phyloP scores from a whole-genome alignment of 2,329 filamentous ascomycete species.

The Ilyonectria robusta region DNA sequence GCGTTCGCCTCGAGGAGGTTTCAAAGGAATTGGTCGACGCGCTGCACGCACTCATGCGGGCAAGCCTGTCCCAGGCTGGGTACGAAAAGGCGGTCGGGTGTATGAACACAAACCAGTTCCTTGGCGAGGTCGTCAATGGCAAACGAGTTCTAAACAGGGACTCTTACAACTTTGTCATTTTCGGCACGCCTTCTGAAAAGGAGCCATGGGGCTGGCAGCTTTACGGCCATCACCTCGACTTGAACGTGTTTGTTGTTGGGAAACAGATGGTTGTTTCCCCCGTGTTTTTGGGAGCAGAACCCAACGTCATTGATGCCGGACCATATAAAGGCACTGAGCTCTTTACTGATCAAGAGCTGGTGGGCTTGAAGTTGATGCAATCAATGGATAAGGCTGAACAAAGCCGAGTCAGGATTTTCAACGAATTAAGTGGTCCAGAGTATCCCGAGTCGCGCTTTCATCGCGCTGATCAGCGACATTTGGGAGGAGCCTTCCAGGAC shows the following conservation, averaged over 20 bases:
- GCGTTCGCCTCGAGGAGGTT: constrained; percentile 76
- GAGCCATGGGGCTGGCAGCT: constrained; percentile 80
- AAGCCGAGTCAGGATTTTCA: constrained; percentile 48
- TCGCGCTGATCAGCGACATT: constrained; percentile 81
- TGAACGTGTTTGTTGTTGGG: constrained; percentile 76
- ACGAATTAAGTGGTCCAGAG: constrained; percentile 70
- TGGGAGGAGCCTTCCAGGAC: constrained; percentile 82
- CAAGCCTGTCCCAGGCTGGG: constrained; percentile 75
- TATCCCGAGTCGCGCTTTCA: constrained; percentile 81
- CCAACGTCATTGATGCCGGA: constrained; percentile 78
- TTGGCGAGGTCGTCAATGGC: constrained; percentile 75
- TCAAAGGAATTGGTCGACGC: constrained; percentile 58
- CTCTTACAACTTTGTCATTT: constrained; percentile 81
- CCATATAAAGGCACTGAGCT: constrained; percentile 75
- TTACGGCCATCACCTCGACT: constrained; percentile 83
- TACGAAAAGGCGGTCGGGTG: constrained; percentile 77
- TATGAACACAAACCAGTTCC: constrained; percentile 81
- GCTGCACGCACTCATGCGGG: constrained; percentile 68
- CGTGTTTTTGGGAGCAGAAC: constrained; percentile 84
- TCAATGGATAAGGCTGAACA: constrained; percentile 49
- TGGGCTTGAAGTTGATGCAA: constrained; percentile 78
- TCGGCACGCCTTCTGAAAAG: constrained; percentile 70
- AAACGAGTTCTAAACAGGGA: constrained; percentile 77
- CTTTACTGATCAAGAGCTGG: constrained; percentile 72
- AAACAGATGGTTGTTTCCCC: constrained; percentile 77